Base-by-base conservation (phyloP, 257 asterid genomes). In the Verbena officinalis region DNA sequence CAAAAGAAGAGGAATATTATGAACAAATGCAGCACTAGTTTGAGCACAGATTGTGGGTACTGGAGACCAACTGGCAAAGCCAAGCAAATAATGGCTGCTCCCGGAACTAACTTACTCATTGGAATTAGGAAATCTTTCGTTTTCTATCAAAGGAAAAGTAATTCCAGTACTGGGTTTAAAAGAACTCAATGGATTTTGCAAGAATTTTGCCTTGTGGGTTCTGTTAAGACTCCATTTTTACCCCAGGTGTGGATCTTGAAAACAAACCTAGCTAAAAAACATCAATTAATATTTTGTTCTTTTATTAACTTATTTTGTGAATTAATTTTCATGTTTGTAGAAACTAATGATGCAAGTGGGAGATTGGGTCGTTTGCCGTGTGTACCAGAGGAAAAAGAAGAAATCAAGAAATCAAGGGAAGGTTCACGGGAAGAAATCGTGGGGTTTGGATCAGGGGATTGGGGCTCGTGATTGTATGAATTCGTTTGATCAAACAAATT, bases 281-380 rank as follows among this genome's bases (percentile, higher is more conserved):
- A n/a, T n/a, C n/a, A n/a, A n/a, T n/a, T n/a, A n/a, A n/a, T n/a
- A n/a, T n/a, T n/a, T n/a, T n/a, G n/a, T n/a, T n/a, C n/a, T n/a
- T n/a, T 24, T 9, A 16, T 8, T 64, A 5, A 55, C n/a, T n/a
- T 8, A 19, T 14, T 4, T 57, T 16, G 3, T 23, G n/a, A 3
- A 5, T 27, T 2, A 5, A 27, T 27, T 27, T 59, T 27, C 9
- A 5, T 60, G 23, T 19, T 31, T 51, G 73, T 59, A 80, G 90
- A 76, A 65, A 61, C 14, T 59, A 34, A 44, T 44, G 76, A 50
- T 75, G 76, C 84, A 63, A 54, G 68, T 71, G 21, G 87, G 83
- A 59, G 85, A 81, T 52, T 84, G 90, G 87, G 78, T 68, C 46
- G 75, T 79, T 9, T 84, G 85, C 74, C 64, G 83, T 36, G 44